Base-by-base conservation (phyloP, 306 rosid species). In the Comarum palustre region DNA sequence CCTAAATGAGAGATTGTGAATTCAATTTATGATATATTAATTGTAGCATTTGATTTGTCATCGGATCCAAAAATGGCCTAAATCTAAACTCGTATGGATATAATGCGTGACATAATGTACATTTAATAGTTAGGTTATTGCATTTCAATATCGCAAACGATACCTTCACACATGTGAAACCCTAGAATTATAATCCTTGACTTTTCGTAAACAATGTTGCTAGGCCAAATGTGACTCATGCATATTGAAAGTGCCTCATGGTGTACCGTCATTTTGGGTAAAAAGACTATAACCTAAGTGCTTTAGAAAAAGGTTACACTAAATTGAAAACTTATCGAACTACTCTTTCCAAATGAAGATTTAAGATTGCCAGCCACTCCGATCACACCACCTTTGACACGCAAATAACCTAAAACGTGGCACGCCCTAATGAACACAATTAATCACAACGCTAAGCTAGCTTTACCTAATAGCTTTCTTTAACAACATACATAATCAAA, bases 351-450 rank as follows among this genome's bases (percentile, higher is more conserved):
- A 12, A 57, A 57, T 11, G 36, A 2, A 57, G 8, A 57, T 55
- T 24, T 25, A 12, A 12, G 19, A 57, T 55, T 55, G 63, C 11
- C 34, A 57, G 25, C 63, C 63, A 57, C 36, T 57, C 36, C 12
- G 32, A 69, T 20, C 2, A 36, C 20, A 7, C 15, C 36, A 6
- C 38, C 4, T 51, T 34, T 22, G 34, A 52, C 74, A 52, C 48
- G 74, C 48, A 51, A 70, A 51, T 22, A 34, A 39, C 58, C 58
- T 15, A 34, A 34, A 51, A 69, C 62, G 62, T 69, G 73, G 46
- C 63, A 51, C 20, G 6, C 0, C 34, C 32, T 34, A 13, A 20
- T 8, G 13, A 11, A 10, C 12, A 8, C 17, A 24, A 15, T 8
- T 43, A 13, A 14, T 8, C 63, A 45, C 3, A 16, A 16, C 4